Percentiles rank a stretch among this genome's conserved stretches.
These are phyloP conservation scores for Galerina sulciceps DNA, from an alignment of 768 basidiomycete species.

Conservation along the genomic window DNA sequence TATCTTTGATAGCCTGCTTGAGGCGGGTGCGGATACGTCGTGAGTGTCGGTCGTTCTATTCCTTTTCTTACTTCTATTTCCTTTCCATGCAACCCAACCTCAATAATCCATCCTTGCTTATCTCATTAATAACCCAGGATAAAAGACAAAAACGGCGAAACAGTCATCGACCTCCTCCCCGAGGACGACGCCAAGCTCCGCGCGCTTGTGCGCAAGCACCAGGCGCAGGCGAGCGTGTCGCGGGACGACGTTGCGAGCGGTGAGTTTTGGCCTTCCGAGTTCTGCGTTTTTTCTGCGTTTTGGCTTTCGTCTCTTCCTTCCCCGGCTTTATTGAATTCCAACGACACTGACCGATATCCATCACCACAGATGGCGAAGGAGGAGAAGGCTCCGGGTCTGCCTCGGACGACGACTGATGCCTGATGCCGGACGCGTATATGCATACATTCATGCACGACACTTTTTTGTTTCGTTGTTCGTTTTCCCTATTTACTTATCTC, in stretches of 20 bases:
- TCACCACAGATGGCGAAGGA: constrained; percentile 29
- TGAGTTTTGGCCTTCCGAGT: constrained; percentile 29
- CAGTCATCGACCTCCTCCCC: constrained; percentile 58
- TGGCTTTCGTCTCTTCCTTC: too few relatives aligned
- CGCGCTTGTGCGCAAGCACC: constrained; percentile 54
- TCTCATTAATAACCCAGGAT: constrained; percentile 65
- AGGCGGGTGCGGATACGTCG: constrained; percentile 79
- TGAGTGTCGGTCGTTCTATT: constrained; percentile 33
- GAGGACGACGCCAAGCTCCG: constrained; percentile 54
- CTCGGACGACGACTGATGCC: constrained; percentile 23
- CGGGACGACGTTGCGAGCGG: constrained; percentile 70
- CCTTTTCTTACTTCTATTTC: neutral
- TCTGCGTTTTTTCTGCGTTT: neutral
- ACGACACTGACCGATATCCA: neutral
- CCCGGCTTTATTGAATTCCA: too few relatives aligned
- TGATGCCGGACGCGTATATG: too few relatives aligned
- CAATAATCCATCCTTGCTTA: too few relatives aligned
- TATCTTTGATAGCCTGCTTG: constrained; percentile 68
- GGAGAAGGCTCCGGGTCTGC: constrained; percentile 27
- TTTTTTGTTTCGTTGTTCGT: too few relatives aligned
- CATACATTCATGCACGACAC: too few relatives aligned
- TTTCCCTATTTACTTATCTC: too few relatives aligned
- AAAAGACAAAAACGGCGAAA: constrained; percentile 70
- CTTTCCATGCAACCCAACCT: too few relatives aligned
- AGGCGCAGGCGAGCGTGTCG: constrained; percentile 54